These are phyloP conservation scores for Fonsecaea pugnacius DNA, from an alignment of 2,329 filamentous ascomycete species.

Conservation along the genomic window DNA sequence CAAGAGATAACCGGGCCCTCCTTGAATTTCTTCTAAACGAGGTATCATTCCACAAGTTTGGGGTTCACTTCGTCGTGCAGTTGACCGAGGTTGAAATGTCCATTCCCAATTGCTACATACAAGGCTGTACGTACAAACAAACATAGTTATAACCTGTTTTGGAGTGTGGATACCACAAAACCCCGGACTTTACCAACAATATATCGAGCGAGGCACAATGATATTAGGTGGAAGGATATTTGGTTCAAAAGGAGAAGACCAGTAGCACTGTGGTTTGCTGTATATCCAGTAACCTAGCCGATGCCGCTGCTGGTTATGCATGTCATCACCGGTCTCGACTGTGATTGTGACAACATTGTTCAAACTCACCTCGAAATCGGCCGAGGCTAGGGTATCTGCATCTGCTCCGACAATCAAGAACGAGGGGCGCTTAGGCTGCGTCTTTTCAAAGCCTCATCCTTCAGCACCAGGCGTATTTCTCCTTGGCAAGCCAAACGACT, in stretches of 20 bases:
- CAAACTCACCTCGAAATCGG: not conserved
- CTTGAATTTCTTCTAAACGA: no score
- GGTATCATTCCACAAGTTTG: no score
- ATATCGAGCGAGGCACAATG: not conserved
- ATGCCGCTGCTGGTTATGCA: no score
- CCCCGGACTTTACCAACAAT: not conserved
- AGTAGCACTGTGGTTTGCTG: not conserved
- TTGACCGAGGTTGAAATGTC: not conserved
- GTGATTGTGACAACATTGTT: not conserved
- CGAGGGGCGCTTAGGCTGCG: not conserved
- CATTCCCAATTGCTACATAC: not conserved
- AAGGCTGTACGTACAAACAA: not conserved
- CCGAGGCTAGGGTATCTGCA: not conserved
- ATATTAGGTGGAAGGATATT: not conserved
- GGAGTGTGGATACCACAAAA: not conserved
- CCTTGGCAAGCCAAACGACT: conserved; percentile 54
- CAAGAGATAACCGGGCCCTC: no score
- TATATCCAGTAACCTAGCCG: no score
- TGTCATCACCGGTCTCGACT: not conserved
- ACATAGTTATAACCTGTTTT: not conserved
- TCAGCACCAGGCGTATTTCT: conserved; percentile 57
- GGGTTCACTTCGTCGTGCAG: not conserved
- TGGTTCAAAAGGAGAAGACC: not conserved
- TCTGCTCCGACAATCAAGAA: not conserved
- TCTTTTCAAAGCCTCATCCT: not conserved